Conservation (phyloP, 805 yeast species). For the Ogataea trehalophila region DNA sequence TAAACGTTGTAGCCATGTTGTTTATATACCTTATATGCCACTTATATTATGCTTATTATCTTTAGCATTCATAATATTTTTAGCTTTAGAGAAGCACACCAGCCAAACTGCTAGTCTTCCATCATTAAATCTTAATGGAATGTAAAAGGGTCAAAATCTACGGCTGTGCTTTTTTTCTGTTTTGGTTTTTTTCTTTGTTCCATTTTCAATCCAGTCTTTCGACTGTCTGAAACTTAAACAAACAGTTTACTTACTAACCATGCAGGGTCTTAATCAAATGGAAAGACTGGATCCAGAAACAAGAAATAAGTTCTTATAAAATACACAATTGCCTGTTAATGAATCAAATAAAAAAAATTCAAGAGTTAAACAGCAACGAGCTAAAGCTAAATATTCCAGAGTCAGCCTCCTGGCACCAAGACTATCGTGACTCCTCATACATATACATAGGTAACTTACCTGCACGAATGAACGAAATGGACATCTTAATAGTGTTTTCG, state of each 20-base stretch:
- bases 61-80: neutral
- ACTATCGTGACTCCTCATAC: constrained; percentile 71
- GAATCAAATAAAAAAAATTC: constrained; percentile 32
- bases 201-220: too few species aligned
- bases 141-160: too few species aligned
- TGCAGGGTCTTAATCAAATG: neutral
- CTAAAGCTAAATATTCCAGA: constrained; percentile 53
- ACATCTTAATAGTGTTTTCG: constrained; percentile 71
- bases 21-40: neutral
- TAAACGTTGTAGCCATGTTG: neutral
- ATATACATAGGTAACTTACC: constrained; percentile 75
- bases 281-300: neutral
- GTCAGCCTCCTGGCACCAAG: constrained; percentile 85
- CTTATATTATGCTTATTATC: neutral
- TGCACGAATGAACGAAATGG: constrained; percentile 62
- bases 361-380: constrained; percentile 61
- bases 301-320: neutral
- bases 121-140: too few species aligned
- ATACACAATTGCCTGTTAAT: constrained; percentile 1
- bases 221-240: too few species aligned
- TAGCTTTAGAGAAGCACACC: too few species aligned
- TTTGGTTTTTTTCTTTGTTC: too few species aligned
- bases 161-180: too few species aligned
- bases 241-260: too few species aligned
- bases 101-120: too few species aligned